Percentiles rank a stretch among this genome's conserved stretches.
These are phyloP conservation scores for Whalleya microplaca DNA, from an alignment of 2,329 filamentous ascomycete species.

Conservation along the genomic window DNA sequence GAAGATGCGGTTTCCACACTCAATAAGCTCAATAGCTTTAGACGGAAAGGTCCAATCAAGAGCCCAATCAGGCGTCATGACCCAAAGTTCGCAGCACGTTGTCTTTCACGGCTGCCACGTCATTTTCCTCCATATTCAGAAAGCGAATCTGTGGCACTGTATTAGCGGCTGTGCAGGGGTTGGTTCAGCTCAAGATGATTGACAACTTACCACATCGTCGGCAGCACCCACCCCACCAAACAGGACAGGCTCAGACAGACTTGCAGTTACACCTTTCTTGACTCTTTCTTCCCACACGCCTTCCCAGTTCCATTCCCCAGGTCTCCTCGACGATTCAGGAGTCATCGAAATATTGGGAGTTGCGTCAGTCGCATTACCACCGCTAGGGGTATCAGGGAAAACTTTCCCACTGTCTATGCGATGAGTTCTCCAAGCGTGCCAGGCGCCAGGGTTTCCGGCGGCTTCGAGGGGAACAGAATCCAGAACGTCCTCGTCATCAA, in stretches of 20 bases:
- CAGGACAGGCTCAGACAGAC: conserved; percentile 77
- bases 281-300: conserved; percentile 95
- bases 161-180: conserved; percentile 14
- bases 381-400: conserved; percentile 16
- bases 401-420: conserved; percentile 55
- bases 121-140: conserved; percentile 62
- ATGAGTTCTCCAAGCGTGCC: conserved; percentile 88
- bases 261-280: conserved; percentile 74
- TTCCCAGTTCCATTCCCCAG: conserved; percentile 96
- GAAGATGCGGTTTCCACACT: conserved; percentile 18
- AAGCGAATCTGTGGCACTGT: conserved; percentile 63
- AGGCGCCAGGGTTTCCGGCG: conserved; percentile 87
- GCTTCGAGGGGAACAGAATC: conserved; percentile 80
- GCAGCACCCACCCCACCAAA: conserved; percentile 66
- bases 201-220: conserved; percentile 71
- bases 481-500: conserved; percentile 76
- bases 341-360: conserved; percentile 25
- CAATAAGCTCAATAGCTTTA: conserved; percentile 9
- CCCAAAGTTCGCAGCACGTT: conserved; percentile 59
- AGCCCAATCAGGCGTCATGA: conserved; percentile 29
- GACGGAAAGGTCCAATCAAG: conserved; percentile 13
- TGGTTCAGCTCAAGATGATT: neutral
- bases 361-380: conserved; percentile 9
- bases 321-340: conserved; percentile 51
- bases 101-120: conserved; percentile 61